A percentile compares a stretch with the other conserved stretches of the same genome.
These are phyloP conservation scores for Voacanga thouarsii DNA, from an alignment of 257 asterid species.

Conservation along the genomic window DNA sequence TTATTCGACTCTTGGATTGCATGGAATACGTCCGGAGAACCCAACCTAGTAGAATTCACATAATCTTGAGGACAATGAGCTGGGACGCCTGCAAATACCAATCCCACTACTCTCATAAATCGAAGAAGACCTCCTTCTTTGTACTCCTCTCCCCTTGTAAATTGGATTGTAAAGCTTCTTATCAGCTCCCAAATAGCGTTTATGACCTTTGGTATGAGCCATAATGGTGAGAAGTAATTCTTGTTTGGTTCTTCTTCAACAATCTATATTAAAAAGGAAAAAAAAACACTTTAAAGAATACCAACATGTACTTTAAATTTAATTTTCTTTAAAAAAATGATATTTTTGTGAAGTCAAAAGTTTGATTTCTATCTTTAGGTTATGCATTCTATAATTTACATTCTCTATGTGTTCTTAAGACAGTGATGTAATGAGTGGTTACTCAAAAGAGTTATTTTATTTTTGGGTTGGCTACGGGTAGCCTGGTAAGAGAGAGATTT, in stretches of 20 bases:
- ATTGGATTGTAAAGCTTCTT: slow-evolving; percentile 36
- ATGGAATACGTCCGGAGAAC: not conserved
- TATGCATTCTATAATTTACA: too few species aligned
- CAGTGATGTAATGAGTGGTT: too few species aligned
- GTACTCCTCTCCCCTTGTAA: slow-evolving; percentile 30
- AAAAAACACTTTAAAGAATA: not conserved
- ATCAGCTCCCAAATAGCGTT: slow-evolving; percentile 48
- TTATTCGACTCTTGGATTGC: not conserved
- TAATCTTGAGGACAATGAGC: slow-evolving; percentile 55
- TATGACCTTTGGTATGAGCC: slow-evolving; percentile 34
- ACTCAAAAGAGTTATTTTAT: too few species aligned
- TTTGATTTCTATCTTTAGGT: too few species aligned
- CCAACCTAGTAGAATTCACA: slow-evolving; percentile 44
- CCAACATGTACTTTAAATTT: not conserved
- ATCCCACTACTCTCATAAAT: slow-evolving; percentile 34
- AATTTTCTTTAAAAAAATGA: too few species aligned
- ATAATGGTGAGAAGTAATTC: slow-evolving; percentile 43
- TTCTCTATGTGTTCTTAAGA: too few species aligned
- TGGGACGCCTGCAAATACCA: slow-evolving; percentile 42
- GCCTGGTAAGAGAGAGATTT: too few species aligned
- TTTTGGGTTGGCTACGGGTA: not conserved
- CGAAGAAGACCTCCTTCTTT: slow-evolving; percentile 37
- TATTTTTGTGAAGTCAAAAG: too few species aligned
- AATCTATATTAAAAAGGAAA: slow-evolving; percentile 24
- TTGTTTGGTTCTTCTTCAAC: slow-evolving; percentile 52